phyloP scores from a whole-genome alignment of 31 red algal species.

The Odonthalia washingtoniensis region DNA sequence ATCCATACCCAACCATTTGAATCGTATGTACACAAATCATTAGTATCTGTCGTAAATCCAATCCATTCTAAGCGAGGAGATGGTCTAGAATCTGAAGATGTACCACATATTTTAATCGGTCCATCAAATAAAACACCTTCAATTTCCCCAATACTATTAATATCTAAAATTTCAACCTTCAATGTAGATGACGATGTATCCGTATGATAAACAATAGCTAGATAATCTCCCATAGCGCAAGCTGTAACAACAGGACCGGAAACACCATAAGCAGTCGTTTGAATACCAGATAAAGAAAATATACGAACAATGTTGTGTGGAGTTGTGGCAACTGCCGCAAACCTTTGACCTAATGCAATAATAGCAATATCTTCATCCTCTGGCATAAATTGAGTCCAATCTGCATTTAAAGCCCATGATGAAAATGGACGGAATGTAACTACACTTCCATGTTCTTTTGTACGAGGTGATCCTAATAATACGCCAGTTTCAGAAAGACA shows the following conservation, averaged over 20 bases:
- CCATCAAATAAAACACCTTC: constrained; percentile 29
- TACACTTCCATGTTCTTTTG: constrained; percentile 66
- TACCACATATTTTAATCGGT: constrained; percentile 34
- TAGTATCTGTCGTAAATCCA: constrained; percentile 67
- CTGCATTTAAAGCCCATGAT: constrained; percentile 88
- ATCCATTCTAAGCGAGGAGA: constrained; percentile 61
- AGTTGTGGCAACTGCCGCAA: constrained; percentile 71
- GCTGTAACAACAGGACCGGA: constrained; percentile 62
- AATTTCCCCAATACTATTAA: constrained; percentile 64
- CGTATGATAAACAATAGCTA: constrained; percentile 75
- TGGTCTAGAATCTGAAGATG: constrained; percentile 38
- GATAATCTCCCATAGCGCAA: constrained; percentile 51
- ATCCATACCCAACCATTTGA: constrained; percentile 72
- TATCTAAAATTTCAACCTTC: constrained; percentile 60
- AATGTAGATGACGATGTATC: constrained; percentile 29
- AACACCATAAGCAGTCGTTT: constrained; percentile 71
- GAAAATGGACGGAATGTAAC: constrained; percentile 76
- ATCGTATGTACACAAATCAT: constrained; percentile 69
- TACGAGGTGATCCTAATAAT: constrained; percentile 57
- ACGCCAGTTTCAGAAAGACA: constrained; percentile 67
- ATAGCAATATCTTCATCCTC: constrained; percentile 55
- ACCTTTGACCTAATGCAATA: constrained; percentile 79
- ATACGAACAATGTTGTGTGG: constrained; percentile 73
- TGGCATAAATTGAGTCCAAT: constrained; percentile 76
- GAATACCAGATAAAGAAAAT: constrained; percentile 79